Base-by-base conservation (phyloP, 1,139 yeast species). In the Kurtzmaniella quercitrusa region DNA sequence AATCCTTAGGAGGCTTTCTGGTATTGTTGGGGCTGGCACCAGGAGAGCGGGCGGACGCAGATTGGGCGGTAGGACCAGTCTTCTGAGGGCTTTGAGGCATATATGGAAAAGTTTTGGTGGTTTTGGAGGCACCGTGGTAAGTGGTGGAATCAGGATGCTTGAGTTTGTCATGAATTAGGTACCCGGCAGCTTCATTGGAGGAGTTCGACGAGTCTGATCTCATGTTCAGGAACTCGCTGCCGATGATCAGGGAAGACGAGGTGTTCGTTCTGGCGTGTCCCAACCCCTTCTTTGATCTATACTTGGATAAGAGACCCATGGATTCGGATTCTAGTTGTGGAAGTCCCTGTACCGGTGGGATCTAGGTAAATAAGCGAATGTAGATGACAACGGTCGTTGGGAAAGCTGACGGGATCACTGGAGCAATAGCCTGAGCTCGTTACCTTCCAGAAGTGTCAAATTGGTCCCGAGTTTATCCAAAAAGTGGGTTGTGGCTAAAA, bases 131-230 rank as follows among this genome's bases (percentile, higher is more conserved):
- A 23, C 11, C 11, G 7, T 7, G 27, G 11, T 11, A 8, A 27
- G 31, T 3, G 31, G 12, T 27, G 12, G 31, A 10, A n/a, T n/a
- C 31, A 10, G 14, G 31, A 27, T 27, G 14, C 39, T 37, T 37
- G n/a, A 10, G 16, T 10, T 39, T 16, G 6, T 16, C 36, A 31
- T 31, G 36, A 31, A 9, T n/a, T 10, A 14, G 7, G 8, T 31
- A 14, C 9, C 18, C 36, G 16, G 36, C 6, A 33, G 61, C 55
- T 18, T 63, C 69, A 31, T 55, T 48, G 18, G 70, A 65, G 4
- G 73, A 65, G 44, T 60, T 55, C 34, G 68, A 66, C 5, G 72
- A 64, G 29, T 61, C 65, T 23, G 70, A 66, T 21, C 61, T 63
- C 18, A 60, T 53, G 27, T 62, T 51, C 64, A 62, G 66, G 41